Evolutionary conservation across 2,329 filamentous ascomycete genomes (phyloP).

Genomic region (Colletotrichum magnum): DNA sequence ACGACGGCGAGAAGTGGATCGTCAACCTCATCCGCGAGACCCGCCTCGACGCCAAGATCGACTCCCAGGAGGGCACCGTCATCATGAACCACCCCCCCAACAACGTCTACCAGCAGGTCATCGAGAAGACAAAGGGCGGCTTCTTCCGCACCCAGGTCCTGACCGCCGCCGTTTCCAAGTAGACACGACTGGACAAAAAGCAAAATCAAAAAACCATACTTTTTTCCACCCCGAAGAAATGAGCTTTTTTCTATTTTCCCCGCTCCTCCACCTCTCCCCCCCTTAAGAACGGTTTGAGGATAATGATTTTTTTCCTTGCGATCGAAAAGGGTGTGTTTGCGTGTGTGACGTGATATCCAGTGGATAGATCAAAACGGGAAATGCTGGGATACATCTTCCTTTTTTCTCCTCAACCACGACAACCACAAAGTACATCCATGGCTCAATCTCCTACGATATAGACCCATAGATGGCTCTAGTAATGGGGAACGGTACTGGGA

Average conservation of each 20-base stretch:
- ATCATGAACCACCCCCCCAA: slow-evolving; percentile 99
- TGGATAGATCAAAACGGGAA: no score
- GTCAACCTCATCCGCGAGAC: slow-evolving; percentile 99
- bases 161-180: slow-evolving; percentile 74
- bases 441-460: not conserved
- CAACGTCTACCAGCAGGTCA: slow-evolving; percentile 99
- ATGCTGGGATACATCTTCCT: no score
- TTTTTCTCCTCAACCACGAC: no score
- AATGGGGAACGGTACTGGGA: not conserved
- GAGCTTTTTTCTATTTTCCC: no score
- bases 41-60: slow-evolving; percentile 97
- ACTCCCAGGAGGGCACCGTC: slow-evolving; percentile 98
- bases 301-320: no score
- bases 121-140: slow-evolving; percentile 97
- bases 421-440: no score
- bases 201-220: not conserved
- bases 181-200: not conserved
- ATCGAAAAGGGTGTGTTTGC: no score
- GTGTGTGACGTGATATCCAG: no score
- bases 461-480: not conserved
- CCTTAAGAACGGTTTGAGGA: no score
- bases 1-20: slow-evolving; percentile 99
- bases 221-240: not conserved
- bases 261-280: no score
- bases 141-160: slow-evolving; percentile 99